Evolutionary conservation across 345 rosid species (phyloP).

Genomic region (Euphorbia peplus): DNA sequence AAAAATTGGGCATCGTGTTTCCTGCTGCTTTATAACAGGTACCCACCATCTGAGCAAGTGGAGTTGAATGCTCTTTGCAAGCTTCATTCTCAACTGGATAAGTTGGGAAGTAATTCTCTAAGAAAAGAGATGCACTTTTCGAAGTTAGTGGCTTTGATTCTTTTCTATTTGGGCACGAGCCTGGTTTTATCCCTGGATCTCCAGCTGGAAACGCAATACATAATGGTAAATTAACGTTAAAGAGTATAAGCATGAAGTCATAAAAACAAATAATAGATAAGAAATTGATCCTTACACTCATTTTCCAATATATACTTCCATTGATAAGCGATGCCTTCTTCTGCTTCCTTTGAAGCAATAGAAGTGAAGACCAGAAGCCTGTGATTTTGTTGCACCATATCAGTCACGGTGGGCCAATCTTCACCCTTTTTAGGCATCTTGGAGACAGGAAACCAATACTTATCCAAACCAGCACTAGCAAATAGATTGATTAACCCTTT

Average conservation of each 20-base stretch:
- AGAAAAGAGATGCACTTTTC: constrained; percentile 66
- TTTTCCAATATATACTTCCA: constrained; percentile 95
- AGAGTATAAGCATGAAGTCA: neutral
- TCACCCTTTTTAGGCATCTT: constrained; percentile 92
- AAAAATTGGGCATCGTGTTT: constrained; percentile 74
- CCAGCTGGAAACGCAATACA: constrained; percentile 64
- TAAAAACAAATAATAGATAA: constrained; percentile 1
- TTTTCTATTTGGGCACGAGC: constrained; percentile 87
- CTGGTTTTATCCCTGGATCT: constrained; percentile 83
- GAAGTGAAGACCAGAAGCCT: constrained; percentile 93
- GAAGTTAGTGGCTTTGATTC: constrained; percentile 72
- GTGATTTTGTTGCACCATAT: constrained; percentile 78
- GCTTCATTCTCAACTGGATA: constrained; percentile 78
- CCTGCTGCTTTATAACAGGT: constrained; percentile 88
- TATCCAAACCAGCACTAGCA: constrained; percentile 70
- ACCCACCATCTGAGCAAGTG: constrained; percentile 76
- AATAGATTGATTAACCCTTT: constrained; percentile 76
- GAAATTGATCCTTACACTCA: constrained; percentile 48
- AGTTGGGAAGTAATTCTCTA: constrained; percentile 90
- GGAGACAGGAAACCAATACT: constrained; percentile 79
- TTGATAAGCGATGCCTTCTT: constrained; percentile 94
- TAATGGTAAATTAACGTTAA: constrained; percentile 11
- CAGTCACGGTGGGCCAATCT: constrained; percentile 95
- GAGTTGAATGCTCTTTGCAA: constrained; percentile 89
- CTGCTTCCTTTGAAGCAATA: constrained; percentile 85